Percentiles rank a stretch among this genome's conserved stretches.
phyloP scores from a whole-genome alignment of 2,329 filamentous ascomycete species.

The Pseudogymnoascus sp. region DNA sequence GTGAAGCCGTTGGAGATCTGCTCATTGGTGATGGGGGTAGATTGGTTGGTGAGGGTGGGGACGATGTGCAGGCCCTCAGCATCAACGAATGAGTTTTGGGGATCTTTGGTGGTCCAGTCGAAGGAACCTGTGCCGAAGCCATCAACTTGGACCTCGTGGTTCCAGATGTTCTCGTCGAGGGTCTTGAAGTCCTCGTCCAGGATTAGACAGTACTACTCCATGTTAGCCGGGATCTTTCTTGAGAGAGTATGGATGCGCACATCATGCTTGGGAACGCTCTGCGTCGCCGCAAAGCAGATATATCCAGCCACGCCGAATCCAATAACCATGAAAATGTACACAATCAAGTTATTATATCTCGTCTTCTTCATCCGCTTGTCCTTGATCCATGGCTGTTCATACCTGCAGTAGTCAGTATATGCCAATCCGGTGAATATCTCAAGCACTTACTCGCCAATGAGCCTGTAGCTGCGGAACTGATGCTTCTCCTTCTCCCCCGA shows the following conservation, averaged over 20 bases:
- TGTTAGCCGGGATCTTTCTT: neutral
- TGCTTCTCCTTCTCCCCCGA: constrained; percentile 29
- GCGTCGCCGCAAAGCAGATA: constrained; percentile 27
- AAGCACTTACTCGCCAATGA: constrained; percentile 22
- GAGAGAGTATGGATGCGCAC: neutral
- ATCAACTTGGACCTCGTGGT: constrained; percentile 40
- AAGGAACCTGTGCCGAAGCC: constrained; percentile 40
- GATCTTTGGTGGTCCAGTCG: constrained; percentile 47
- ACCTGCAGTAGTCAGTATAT: constrained; percentile 11
- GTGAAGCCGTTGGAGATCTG: constrained; percentile 35
- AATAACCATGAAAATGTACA: constrained; percentile 28
- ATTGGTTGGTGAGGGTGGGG: constrained; percentile 43
- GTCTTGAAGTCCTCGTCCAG: constrained; percentile 43
- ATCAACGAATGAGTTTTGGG: constrained; percentile 42
- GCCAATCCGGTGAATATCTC: neutral
- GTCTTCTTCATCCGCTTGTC: constrained; percentile 30
- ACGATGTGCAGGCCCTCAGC: constrained; percentile 45
- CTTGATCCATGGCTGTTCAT: constrained; percentile 35
- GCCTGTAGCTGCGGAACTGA: constrained; percentile 33
- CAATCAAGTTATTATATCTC: constrained; percentile 32
- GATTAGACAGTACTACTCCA: constrained; percentile 41
- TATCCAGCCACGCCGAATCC: constrained; percentile 31
- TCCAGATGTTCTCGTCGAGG: constrained; percentile 41
- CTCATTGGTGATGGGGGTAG: constrained; percentile 33
- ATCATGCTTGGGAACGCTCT: neutral